These are phyloP conservation scores for Schwanniomyces vanrijiae DNA, from an alignment of 805 yeast genomes.

Conservation along the genomic window DNA sequence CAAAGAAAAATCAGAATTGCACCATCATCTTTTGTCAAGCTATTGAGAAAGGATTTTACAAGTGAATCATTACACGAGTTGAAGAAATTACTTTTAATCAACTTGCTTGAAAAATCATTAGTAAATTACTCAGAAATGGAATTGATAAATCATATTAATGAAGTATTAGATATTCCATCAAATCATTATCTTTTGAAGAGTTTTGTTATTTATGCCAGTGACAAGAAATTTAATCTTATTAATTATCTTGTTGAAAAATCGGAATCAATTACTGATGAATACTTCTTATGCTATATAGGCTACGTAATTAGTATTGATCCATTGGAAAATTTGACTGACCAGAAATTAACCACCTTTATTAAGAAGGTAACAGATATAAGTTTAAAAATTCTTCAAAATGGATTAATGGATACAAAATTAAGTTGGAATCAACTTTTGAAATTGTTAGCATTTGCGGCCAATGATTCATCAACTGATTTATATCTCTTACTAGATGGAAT, in stretches of 20 bases:
- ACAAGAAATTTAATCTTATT: constrained; percentile 3
- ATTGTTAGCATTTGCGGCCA: constrained; percentile 5
- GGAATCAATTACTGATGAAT: constrained; percentile 9
- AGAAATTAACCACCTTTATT: constrained; percentile 2
- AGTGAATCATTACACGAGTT: not conserved
- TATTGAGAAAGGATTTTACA: not conserved
- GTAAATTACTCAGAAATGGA: constrained; percentile 7
- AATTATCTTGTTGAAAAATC: constrained; percentile 10
- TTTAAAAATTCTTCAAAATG: constrained; percentile 3
- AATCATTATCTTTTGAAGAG: constrained; percentile 13
- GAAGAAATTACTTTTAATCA: constrained; percentile 6
- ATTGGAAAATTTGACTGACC: constrained; percentile 14
- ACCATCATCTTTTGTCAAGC: not conserved
- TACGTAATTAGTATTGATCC: constrained; percentile 11
- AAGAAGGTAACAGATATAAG: constrained; percentile 5
- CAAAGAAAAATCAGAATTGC: not conserved
- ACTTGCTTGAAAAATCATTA: constrained; percentile 9
- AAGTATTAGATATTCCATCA: constrained; percentile 4
- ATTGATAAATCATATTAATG: constrained; percentile 5
- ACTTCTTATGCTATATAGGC: constrained; percentile 17
- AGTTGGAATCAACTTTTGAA: constrained; percentile 13
- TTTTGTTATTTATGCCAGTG: constrained; percentile 10
- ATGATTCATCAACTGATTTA: constrained; percentile 2
- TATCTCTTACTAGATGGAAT: constrained; percentile 10
- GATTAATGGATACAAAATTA: constrained; percentile 1